Conservation (phyloP, 1,139 yeast species). For the Diutina neorugosa region DNA sequence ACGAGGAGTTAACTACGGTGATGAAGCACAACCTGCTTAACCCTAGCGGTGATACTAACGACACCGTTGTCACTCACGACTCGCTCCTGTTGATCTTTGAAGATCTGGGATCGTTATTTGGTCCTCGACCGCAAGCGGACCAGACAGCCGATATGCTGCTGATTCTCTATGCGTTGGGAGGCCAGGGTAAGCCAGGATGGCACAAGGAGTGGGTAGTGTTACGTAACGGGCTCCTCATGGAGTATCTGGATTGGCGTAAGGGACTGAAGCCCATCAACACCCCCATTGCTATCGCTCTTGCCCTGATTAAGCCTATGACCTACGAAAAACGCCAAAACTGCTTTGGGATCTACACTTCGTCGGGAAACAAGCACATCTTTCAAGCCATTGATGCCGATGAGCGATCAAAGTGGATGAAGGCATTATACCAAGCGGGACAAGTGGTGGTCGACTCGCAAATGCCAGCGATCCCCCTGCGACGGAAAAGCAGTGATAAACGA, state of each 20-base stretch:
- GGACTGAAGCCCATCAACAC: conserved; percentile 51
- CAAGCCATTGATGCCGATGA: conserved; percentile 70
- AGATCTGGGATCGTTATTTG: background rate
- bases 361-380: conserved; percentile 57
- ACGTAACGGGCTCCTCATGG: conserved; percentile 52
- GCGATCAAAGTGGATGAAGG: conserved; percentile 56
- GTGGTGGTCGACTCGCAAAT: conserved; percentile 7
- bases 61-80: background rate
- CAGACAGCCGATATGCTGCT: conserved; percentile 34
- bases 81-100: conserved; percentile 23
- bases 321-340: conserved; percentile 44
- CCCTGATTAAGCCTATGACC: conserved; percentile 46
- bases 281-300: conserved; percentile 65
- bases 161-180: conserved; percentile 55
- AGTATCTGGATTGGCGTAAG: conserved; percentile 74
- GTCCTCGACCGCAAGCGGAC: conserved; percentile 7
- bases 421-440: conserved; percentile 40
- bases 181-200: conserved; percentile 74
- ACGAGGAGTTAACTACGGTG: conserved; percentile 28
- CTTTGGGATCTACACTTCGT: conserved; percentile 66
- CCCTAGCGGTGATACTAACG: conserved; percentile 6
- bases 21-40: conserved; percentile 19
- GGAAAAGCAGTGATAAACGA: background rate
- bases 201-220: conserved; percentile 84
- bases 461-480: background rate